Conservation (phyloP, 1,284 basidiomycete species). For the Ganoderma resinaceum region DNA sequence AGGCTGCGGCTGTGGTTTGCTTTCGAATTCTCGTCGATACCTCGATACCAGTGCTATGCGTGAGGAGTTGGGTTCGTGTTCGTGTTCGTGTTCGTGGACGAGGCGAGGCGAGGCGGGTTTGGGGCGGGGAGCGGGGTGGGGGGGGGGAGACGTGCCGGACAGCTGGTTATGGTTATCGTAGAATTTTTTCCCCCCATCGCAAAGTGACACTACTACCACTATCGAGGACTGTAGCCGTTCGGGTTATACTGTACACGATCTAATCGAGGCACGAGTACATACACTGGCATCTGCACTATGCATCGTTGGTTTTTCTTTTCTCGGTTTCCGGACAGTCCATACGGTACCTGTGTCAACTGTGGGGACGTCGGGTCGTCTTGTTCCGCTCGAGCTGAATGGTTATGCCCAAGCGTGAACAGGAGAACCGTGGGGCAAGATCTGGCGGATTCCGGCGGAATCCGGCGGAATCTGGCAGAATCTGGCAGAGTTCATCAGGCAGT, state of each 20-base stretch:
- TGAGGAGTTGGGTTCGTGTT: not conserved
- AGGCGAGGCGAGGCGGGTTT: not conserved
- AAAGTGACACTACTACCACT: not conserved
- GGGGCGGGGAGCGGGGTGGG: not conserved
- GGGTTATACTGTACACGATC: constrained; percentile 14
- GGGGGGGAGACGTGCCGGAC: not conserved
- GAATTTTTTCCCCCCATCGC: not conserved
- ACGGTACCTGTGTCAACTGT: no score
- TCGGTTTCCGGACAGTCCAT: not conserved
- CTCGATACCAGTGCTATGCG: not conserved
- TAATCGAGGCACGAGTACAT: constrained; percentile 10
- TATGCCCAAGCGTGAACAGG: no score
- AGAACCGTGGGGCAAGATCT: no score
- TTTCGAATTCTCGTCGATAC: not conserved
- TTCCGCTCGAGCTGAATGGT: no score
- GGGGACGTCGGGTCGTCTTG: no score
- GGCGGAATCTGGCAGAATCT: no score
- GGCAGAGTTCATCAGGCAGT: no score
- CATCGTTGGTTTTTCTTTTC: not conserved
- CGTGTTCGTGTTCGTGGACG: not conserved
- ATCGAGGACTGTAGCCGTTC: not conserved
- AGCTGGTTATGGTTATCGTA: not conserved
- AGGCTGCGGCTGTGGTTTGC: no score
- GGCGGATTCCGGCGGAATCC: no score
- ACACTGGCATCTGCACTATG: not conserved